These are phyloP conservation scores for Fusarium avenaceum DNA, from an alignment of 2,329 filamentous ascomycete genomes.

Conservation along the genomic window DNA sequence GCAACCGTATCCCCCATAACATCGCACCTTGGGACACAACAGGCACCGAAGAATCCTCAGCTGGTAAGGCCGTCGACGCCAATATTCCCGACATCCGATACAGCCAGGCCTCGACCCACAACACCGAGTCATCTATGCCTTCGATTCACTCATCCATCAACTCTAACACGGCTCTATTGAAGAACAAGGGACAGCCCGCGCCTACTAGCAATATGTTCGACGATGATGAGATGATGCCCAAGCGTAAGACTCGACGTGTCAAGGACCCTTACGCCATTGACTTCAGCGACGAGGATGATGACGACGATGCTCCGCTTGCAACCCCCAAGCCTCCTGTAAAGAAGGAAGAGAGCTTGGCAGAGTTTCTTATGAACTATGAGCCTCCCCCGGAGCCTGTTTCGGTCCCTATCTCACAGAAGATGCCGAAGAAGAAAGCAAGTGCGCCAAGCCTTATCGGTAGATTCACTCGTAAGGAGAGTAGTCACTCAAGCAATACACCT, in stretches of 20 bases:
- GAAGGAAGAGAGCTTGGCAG: slow-evolving; percentile 77
- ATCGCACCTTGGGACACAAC: slow-evolving; percentile 88
- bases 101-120: slow-evolving; percentile 68
- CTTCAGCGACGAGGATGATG: slow-evolving; percentile 74
- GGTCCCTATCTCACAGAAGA: slow-evolving; percentile 52
- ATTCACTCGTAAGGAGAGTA: slow-evolving; percentile 60
- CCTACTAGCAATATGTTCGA: slow-evolving; percentile 58
- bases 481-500: slow-evolving; percentile 44
- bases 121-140: slow-evolving; percentile 69
- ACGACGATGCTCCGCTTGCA: slow-evolving; percentile 62
- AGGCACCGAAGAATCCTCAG: slow-evolving; percentile 82
- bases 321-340: slow-evolving; percentile 56
- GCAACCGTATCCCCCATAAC: slow-evolving; percentile 80
- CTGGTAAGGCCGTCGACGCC: slow-evolving; percentile 65
- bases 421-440: slow-evolving; percentile 74
- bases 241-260: slow-evolving; percentile 81
- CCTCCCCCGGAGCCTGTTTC: slow-evolving; percentile 69
- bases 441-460: slow-evolving; percentile 73
- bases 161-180: slow-evolving; percentile 78
- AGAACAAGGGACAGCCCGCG: slow-evolving; percentile 55
- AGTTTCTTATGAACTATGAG: slow-evolving; percentile 78
- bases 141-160: slow-evolving; percentile 76
- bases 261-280: slow-evolving; percentile 97
- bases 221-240: slow-evolving; percentile 71
- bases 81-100: slow-evolving; percentile 68